phyloP scores from a whole-genome alignment of 345 rosid species.

The Citrus maxima region DNA sequence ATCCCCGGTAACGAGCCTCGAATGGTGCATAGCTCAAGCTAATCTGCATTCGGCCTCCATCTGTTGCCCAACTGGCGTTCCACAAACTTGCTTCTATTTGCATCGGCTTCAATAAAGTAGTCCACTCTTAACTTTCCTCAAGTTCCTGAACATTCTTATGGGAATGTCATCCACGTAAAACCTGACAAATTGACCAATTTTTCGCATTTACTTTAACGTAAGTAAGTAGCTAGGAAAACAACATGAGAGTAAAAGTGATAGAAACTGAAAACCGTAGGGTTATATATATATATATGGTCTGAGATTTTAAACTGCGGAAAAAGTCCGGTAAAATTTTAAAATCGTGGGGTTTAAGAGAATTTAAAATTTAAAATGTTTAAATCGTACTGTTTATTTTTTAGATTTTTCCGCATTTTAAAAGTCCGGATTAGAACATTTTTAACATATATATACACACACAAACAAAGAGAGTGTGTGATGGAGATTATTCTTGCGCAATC shows the following conservation, averaged over 20 bases:
- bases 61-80: slow-evolving; percentile 68
- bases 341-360: accelerated
- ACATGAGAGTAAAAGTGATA: too few relatives aligned
- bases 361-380: too few relatives aligned
- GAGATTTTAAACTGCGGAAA: too few relatives aligned
- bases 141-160: slow-evolving; percentile 70
- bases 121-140: slow-evolving; percentile 34
- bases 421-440: accelerated
- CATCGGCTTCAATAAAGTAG: slow-evolving; percentile 57
- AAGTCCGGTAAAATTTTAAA: accelerated
- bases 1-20: slow-evolving; percentile 40
- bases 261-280: too few relatives aligned
- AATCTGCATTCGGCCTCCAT: slow-evolving; percentile 49
- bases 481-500: too few relatives aligned
- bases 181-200: slow-evolving; percentile 16
- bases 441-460: too few relatives aligned
- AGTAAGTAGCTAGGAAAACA: too few relatives aligned
- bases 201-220: too few relatives aligned
- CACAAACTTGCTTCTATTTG: slow-evolving; percentile 53
- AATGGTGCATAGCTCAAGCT: slow-evolving; percentile 63
- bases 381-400: accelerated
- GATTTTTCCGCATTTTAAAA: too few relatives aligned
- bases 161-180: slow-evolving; percentile 60
- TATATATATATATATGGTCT: too few relatives aligned
- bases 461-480: too few relatives aligned